Conservation (phyloP, 805 yeast genomes). For the Cyberlindnera mycetangii region DNA sequence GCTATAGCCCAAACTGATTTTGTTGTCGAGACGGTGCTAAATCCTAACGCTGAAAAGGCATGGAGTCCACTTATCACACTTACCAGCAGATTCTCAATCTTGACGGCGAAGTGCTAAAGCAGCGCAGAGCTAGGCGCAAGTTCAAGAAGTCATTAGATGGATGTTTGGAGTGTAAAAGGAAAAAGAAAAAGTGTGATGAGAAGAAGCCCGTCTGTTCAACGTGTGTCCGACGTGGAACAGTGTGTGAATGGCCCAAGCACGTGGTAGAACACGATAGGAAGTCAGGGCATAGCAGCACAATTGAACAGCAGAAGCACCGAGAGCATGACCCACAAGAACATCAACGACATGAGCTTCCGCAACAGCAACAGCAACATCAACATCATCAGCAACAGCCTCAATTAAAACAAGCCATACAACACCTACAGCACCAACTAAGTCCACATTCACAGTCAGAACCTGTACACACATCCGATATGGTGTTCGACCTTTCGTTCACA, state of each 20-base stretch:
- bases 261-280: constrained; percentile 3
- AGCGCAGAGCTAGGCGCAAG: constrained; percentile 13
- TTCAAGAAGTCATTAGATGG: constrained; percentile 24
- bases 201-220: constrained; percentile 21
- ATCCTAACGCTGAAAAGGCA: background rate
- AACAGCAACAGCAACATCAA: background rate
- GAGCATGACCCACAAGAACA: background rate
- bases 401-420: too few relatives aligned
- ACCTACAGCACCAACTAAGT: background rate
- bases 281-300: too few relatives aligned
- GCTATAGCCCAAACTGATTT: background rate
- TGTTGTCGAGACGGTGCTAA: background rate
- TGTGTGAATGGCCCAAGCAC: constrained; percentile 25
- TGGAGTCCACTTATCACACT: constrained; percentile 18
- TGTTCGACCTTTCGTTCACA: constrained; percentile 6
- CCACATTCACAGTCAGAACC: background rate
- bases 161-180: constrained; percentile 22
- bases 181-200: constrained; percentile 29
- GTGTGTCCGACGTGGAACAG: constrained; percentile 15
- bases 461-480: background rate
- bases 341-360: background rate
- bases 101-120: constrained; percentile 7
- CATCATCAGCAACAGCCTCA: background rate
- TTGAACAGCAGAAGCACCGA: background rate
- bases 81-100: constrained; percentile 25